These are phyloP conservation scores for Ophiostoma triangulosporum DNA, from an alignment of 2,329 filamentous ascomycete species.

Conservation along the genomic window DNA sequence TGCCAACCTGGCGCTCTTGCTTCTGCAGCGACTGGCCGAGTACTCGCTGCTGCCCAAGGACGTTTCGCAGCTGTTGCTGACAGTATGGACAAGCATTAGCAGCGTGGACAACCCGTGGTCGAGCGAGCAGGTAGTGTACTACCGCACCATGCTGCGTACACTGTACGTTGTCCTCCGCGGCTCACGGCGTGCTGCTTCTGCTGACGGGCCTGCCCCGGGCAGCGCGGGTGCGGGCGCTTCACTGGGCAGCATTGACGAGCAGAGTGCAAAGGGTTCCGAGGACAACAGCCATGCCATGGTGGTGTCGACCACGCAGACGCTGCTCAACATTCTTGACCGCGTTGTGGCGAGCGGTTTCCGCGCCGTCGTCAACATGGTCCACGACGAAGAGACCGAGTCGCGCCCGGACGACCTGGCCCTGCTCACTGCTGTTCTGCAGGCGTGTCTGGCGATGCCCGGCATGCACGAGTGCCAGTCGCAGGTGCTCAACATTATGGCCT, in stretches of 20 bases:
- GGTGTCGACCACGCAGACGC: constrained; percentile 40
- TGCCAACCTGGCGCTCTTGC: constrained; percentile 66
- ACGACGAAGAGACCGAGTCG: constrained; percentile 54
- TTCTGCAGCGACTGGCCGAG: constrained; percentile 68
- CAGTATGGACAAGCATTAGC: constrained; percentile 38
- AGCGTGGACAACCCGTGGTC: constrained; percentile 40
- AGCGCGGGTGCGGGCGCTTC: constrained; percentile 8
- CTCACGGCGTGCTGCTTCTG: constrained; percentile 29
- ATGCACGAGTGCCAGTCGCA: constrained; percentile 59
- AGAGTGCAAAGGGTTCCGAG: background rate
- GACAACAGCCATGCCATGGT: constrained; percentile 19
- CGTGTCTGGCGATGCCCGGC: constrained; percentile 64
- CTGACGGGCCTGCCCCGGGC: background rate
- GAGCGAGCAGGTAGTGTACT: constrained; percentile 49
- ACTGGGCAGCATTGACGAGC: constrained; percentile 6
- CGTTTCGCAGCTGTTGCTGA: constrained; percentile 36
- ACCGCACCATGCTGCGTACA: constrained; percentile 69
- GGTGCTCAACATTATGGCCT: constrained; percentile 55
- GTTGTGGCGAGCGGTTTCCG: constrained; percentile 75
- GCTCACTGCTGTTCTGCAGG: constrained; percentile 77
- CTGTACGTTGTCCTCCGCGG: constrained; percentile 71
- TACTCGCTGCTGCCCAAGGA: constrained; percentile 35
- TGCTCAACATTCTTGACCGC: constrained; percentile 67
- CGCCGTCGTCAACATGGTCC: constrained; percentile 65
- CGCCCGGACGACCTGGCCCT: constrained; percentile 73